These are phyloP conservation scores for Cocos nucifera DNA, from an alignment of 176 grass and related monocot genomes.

Conservation along the genomic window DNA sequence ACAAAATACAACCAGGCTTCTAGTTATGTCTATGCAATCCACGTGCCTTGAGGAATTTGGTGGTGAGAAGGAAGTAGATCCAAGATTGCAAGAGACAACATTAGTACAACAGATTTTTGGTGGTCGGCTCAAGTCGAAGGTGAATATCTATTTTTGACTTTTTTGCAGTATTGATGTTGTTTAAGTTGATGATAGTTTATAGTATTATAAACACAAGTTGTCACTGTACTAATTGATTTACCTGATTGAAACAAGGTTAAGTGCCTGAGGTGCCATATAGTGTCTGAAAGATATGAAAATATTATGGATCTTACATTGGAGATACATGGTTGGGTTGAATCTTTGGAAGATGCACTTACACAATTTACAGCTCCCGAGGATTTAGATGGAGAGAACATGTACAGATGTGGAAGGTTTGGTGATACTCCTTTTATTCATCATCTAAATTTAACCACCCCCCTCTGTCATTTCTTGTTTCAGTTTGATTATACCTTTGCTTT, in stretches of 20 bases:
- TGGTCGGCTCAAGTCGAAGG: conserved; percentile 95
- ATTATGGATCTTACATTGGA: conserved; percentile 99
- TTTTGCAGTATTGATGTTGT: neutral
- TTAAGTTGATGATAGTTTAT: no score
- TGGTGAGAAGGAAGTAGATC: conserved; percentile 78
- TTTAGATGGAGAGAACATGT: conserved; percentile 99
- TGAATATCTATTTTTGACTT: conserved; percentile 19
- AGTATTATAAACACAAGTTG: neutral
- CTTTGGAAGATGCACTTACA: conserved; percentile 94
- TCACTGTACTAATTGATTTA: conserved; percentile 30
- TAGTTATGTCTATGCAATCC: conserved; percentile 97
- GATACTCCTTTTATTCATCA: neutral
- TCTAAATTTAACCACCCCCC: no score
- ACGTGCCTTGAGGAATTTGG: conserved; percentile 75
- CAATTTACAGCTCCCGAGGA: conserved; percentile 98
- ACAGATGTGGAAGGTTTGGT: conserved; percentile 87
- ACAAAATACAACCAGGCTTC: conserved; percentile 51
- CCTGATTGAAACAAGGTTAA: conserved; percentile 62
- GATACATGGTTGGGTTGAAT: conserved; percentile 97
- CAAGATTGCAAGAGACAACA: conserved; percentile 88
- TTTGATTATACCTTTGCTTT: conserved; percentile 16
- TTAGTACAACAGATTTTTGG: conserved; percentile 97
- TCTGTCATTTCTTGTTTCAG: neutral
- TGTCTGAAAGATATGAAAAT: conserved; percentile 95
- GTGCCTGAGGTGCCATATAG: conserved; percentile 88